Base-by-base conservation (phyloP, 2,329 filamentous ascomycete genomes). In the Aureobasidium sp. region DNA sequence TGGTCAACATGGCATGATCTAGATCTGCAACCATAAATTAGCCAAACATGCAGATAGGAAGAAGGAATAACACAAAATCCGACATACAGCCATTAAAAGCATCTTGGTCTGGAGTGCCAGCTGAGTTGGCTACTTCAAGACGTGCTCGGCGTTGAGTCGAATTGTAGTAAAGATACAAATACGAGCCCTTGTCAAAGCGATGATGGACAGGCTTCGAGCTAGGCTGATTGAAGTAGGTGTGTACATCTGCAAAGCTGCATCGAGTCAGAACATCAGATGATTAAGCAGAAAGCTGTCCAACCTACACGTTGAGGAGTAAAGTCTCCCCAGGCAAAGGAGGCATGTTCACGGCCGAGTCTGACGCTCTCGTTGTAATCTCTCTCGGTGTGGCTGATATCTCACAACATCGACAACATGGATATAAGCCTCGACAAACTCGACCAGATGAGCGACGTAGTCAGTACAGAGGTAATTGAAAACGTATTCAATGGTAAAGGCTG, bases 121-220 rank as follows among this genome's bases (percentile, higher is more conserved):
- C 83, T 68, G 87, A 79, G 69, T 92, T 93, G 47, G 89, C 89
- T 65, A 92, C 79, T 74, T 92, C 89, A 66, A 92, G 77, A 67
- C 89, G 86, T 66, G 87, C 87, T 64, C 84, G 81, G 64, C 84
- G 80, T 67, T 87, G 83, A 64, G 78, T 79, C 13, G 87, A 82
- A 71, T 90, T 88, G 73, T 91, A 87, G 72, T 90, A 91, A 6
- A 92, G 78, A 71, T 92, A 92, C 62, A 92, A 82, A 72, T 92
- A 92, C 8, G 88, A 91, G 51, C 86, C 83, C 72, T 88, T 89
- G 73, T 90, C 87, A 73, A 93, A 92, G 57, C 89, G 85, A 73
- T 92, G 87, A 73, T 92, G 89, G n/a, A 81, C 84, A 34, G 89
- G 88, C 62, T 82, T 85, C 62, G 81, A 79, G 6, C 80, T 80